Conservation (phyloP, 2,329 filamentous ascomycete genomes). For the Venturia nashicola region DNA sequence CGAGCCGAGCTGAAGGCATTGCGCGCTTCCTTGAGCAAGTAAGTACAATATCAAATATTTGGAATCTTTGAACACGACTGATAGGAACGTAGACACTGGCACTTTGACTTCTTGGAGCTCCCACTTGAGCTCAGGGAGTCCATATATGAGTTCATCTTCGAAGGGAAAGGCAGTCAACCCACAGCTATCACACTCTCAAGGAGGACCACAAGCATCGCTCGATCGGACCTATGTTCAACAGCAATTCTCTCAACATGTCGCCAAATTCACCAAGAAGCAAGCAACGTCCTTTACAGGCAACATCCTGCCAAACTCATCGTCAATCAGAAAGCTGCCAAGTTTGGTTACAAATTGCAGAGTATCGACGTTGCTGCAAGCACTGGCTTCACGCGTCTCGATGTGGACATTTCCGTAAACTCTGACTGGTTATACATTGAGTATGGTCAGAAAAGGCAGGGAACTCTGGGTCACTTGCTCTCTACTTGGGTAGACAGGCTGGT, state of each 20-base stretch:
- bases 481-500: not conserved
- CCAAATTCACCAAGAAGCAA: not conserved
- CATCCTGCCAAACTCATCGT: not conserved
- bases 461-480: not conserved
- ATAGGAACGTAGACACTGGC: not conserved
- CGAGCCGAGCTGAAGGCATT: not conserved
- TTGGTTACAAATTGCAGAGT: not conserved
- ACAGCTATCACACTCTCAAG: not conserved
- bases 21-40: not conserved
- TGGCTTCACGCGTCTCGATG: not conserved
- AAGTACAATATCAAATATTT: not conserved
- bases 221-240: not conserved
- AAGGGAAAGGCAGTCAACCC: not conserved
- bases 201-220: not conserved
- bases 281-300: not conserved
- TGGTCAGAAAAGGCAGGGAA: not conserved
- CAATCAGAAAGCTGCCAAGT: not conserved
- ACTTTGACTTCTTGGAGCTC: not conserved
- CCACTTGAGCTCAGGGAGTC: not conserved
- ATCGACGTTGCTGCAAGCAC: not conserved
- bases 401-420: not conserved
- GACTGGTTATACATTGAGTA: not conserved
- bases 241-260: not conserved
- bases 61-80: not conserved
- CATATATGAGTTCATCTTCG: not conserved